A percentile compares a stretch with the other conserved stretches of the same genome.
Conservation (phyloP, 768 basidiomycete species). For the Punctularia strigosozonata region DNA sequence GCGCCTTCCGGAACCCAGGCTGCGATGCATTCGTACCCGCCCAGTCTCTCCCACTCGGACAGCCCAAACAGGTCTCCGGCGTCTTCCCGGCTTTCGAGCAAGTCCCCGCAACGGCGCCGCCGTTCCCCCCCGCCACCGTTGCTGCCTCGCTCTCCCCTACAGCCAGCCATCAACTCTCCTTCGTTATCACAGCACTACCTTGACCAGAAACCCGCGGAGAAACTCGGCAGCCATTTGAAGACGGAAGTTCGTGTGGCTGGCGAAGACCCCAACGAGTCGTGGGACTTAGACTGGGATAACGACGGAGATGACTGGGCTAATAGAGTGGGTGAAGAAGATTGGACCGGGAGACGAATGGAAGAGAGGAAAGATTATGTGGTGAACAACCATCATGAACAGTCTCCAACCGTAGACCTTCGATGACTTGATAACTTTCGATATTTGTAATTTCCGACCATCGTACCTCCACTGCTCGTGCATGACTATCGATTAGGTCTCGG, state of each 20-base stretch:
- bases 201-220: constrained; percentile 3
- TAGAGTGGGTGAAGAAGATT: constrained; percentile 33
- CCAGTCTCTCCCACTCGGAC: constrained; percentile 34
- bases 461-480: no score
- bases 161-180: constrained; percentile 7
- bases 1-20: constrained; percentile 12
- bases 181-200: constrained; percentile 3
- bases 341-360: constrained; percentile 28
- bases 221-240: constrained; percentile 24
- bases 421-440: no score
- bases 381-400: no score
- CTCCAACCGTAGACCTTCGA: no score
- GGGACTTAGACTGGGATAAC: constrained; percentile 27
- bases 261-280: constrained; percentile 24
- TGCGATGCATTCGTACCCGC: constrained; percentile 48
- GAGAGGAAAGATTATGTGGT: constrained; percentile 23
- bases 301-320: constrained; percentile 40
- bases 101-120: constrained; percentile 12
- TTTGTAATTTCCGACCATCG: no score
- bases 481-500: no score
- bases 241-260: constrained; percentile 6
- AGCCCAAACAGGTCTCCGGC: constrained; percentile 20
- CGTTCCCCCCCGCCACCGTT: constrained; percentile 15
- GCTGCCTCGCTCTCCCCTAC: constrained; percentile 9
- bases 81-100: constrained; percentile 17